Evolutionary conservation across 371 early-diverging fungal genomes (phyloP), one percentile per base, ranked within the genome.

Genomic region (Mortierella sp.): DNA sequence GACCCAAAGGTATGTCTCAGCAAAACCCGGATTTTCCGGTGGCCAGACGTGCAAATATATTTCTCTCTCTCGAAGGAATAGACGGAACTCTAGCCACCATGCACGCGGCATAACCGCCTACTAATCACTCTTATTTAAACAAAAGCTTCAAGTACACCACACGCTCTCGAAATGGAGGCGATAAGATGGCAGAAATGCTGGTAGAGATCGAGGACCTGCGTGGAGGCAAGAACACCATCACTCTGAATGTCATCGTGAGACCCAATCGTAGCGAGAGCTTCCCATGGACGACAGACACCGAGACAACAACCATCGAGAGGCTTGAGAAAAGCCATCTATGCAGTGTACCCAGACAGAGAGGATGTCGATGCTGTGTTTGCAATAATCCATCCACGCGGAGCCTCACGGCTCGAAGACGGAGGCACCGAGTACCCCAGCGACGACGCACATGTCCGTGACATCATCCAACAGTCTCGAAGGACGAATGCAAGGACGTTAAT

Each of bases 291-390:
- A 44, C 46, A 24, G 30, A 56, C 56, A 37, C 46, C 44, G 46
- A 42, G 44, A 56, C 56, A n/a, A 56, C 46, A 44, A 56, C 56
- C 30, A 56, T 56, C 56, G 44, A 46, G 7, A 30, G 44, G 56
- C 46, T 55, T 37, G 43, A 42, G 32, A 19, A 23, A 27, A n/a
- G 30, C 56, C 26, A 49, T 64, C 53, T 64, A 56, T 27, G 23
- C 14, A 31, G 56, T 46, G 54, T 64, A 56, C 56, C 64, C 64
- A 4, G 64, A 56, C 32, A 64, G 28, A 48, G 56, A 64, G 34
- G 56, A 64, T 27, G 50, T 48, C 28, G 52, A 60, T 14, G 46
- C 60, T n/a, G 60, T 60, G 14, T 44, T 60, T n/a, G 51, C 41
- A 44, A 32, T 60, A 3, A 50, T 51, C 30, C 60, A 60, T 51